Conservation (phyloP, 2,329 filamentous ascomycete genomes). For the Laburnicola sp. region DNA sequence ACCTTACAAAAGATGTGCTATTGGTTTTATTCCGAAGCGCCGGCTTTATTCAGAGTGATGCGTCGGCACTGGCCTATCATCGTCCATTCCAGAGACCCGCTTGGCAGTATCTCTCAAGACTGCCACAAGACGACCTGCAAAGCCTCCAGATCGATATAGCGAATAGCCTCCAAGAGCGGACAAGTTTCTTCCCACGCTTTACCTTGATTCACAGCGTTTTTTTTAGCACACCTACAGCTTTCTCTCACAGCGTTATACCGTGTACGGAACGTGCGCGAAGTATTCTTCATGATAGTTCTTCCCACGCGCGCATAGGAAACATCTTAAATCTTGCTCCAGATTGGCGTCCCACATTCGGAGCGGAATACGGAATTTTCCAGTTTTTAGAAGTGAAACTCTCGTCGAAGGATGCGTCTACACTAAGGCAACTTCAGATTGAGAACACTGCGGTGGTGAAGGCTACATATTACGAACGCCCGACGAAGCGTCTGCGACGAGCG, state of each 20-base stretch:
- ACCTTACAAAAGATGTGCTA: constrained; percentile 9
- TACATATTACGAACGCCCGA: neutral
- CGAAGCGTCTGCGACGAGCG: constrained; percentile 5
- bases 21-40: constrained; percentile 5
- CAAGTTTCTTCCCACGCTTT: too few species aligned
- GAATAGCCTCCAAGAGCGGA: constrained; percentile 7
- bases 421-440: neutral
- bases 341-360: constrained; percentile 6
- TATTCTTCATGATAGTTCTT: too few species aligned
- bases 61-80: neutral
- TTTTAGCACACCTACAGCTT: too few species aligned
- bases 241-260: too few species aligned
- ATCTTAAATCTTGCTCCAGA: constrained; percentile 1
- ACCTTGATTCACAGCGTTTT: too few species aligned
- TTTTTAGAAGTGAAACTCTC: constrained; percentile 7
- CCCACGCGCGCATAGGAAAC: neutral
- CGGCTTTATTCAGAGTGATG: constrained; percentile 2
- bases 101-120: neutral
- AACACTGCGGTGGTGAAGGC: neutral
- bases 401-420: neutral
- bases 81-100: constrained; percentile 1
- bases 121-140: neutral
- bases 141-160: constrained; percentile 5
- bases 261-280: too few species aligned
- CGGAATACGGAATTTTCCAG: constrained; percentile 5